Percentiles rank a stretch among this genome's conserved stretches.
Conservation (phyloP, 805 yeast genomes). For the Ogataea populi-albae region DNA sequence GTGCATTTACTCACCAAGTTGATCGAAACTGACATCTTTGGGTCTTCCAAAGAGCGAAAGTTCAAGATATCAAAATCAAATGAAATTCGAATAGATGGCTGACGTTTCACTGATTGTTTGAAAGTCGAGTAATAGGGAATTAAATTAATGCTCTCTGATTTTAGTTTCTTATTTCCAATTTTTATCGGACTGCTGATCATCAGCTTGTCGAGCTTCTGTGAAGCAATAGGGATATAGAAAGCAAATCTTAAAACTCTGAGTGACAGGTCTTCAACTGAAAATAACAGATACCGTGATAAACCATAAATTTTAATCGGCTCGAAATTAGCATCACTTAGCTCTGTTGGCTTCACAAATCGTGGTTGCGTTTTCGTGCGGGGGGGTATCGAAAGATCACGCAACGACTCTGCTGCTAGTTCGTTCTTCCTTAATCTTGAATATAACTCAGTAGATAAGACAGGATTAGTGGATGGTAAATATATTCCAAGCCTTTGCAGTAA, state of each 20-base stretch:
- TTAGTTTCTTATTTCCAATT: constrained; percentile 1
- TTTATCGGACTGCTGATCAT: constrained; percentile 19
- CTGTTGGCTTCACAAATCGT: constrained; percentile 6
- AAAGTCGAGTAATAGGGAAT: constrained; percentile 12
- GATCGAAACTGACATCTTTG: constrained; percentile 4
- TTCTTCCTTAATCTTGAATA: constrained; percentile 8
- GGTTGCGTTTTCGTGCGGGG: background rate
- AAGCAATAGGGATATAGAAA: constrained; percentile 28
- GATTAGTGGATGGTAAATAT: constrained; percentile 21
- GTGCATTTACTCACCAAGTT: constrained; percentile 8
- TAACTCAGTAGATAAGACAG: constrained; percentile 27
- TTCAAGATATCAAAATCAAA: constrained; percentile 9
- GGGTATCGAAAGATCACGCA: constrained; percentile 4
- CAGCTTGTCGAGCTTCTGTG: constrained; percentile 11
- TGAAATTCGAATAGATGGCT: constrained; percentile 10
- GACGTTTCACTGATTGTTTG: constrained; percentile 6
- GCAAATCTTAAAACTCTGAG: constrained; percentile 17
- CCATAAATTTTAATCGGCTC: constrained; percentile 12
- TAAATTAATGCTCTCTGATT: constrained; percentile 3
- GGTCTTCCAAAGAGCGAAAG: background rate
- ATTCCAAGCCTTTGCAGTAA: constrained; percentile 16
- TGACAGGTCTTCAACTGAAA: constrained; percentile 20
- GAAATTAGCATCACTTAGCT: background rate
- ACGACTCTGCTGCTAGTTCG: constrained; percentile 1
- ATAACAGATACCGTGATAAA: constrained; percentile 20